Evolutionary conservation across 1,284 basidiomycete species (phyloP).

Genomic region (Irpex rosettiformis): DNA sequence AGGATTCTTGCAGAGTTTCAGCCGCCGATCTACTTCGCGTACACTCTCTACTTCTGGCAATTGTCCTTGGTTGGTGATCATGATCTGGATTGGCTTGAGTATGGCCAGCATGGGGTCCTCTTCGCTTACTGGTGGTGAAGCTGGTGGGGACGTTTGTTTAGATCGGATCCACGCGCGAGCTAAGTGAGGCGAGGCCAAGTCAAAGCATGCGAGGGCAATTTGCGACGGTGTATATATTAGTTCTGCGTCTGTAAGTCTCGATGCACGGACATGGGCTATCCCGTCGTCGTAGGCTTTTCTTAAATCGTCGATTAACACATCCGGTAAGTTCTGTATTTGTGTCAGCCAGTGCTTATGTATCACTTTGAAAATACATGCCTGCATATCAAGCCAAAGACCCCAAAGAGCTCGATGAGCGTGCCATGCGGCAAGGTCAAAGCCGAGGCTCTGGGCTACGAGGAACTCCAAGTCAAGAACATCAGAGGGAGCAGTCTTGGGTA

Average conservation of each 20-base stretch:
- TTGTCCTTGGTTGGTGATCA: slow-evolving; percentile 58
- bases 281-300: slow-evolving; percentile 56
- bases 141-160: slow-evolving; percentile 36
- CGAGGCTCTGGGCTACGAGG: slow-evolving; percentile 88
- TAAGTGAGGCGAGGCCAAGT: slow-evolving; percentile 58
- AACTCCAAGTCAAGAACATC: slow-evolving; percentile 95
- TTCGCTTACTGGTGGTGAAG: slow-evolving; percentile 7
- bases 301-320: slow-evolving; percentile 39
- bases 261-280: slow-evolving; percentile 59
- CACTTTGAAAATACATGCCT: slow-evolving; percentile 48
- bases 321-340: slow-evolving; percentile 44
- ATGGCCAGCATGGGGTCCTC: slow-evolving; percentile 22
- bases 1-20: slow-evolving; percentile 88
- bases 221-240: slow-evolving; percentile 91
- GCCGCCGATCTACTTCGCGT: slow-evolving; percentile 80
- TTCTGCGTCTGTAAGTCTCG: slow-evolving; percentile 89
- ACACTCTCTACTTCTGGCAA: slow-evolving; percentile 79
- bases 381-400: slow-evolving; percentile 89
- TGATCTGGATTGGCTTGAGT: slow-evolving; percentile 49
- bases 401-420: slow-evolving; percentile 87
- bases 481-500: slow-evolving; percentile 73
- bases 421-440: slow-evolving; percentile 92
- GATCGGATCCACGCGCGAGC: slow-evolving; percentile 61
- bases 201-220: slow-evolving; percentile 86
- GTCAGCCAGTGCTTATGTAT: slow-evolving; percentile 8